phyloP scores from a whole-genome alignment of 73 alveolate species.

The Durusdinium trenchii region DNA sequence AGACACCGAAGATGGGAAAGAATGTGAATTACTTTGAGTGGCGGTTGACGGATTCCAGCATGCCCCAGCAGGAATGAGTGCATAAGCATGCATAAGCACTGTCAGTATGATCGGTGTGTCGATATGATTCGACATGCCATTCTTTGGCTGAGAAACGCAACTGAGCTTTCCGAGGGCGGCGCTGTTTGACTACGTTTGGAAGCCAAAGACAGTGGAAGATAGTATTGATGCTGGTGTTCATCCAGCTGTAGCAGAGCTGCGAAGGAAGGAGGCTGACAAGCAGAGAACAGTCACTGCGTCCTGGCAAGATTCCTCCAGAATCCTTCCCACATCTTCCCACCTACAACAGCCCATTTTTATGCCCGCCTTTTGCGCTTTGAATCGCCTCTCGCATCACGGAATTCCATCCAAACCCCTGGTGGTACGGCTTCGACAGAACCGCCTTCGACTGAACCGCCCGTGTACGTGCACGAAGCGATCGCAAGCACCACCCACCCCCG shows the following conservation, averaged over 20 bases:
- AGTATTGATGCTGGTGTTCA: slow-evolving; percentile 93
- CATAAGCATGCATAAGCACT: too few species aligned
- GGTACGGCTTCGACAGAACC: too few species aligned
- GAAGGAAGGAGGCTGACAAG: slow-evolving; percentile 88
- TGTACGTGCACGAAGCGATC: neutral
- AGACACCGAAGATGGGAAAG: too few species aligned
- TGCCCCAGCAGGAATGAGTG: too few species aligned
- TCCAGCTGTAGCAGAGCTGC: slow-evolving; percentile 75
- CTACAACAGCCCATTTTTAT: neutral
- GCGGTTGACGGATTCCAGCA: too few species aligned
- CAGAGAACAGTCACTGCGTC: slow-evolving; percentile 73
- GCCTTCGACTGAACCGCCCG: too few species aligned
- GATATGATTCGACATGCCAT: too few species aligned
- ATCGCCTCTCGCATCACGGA: neutral
- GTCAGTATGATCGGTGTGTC: too few species aligned
- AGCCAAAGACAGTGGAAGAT: slow-evolving; percentile 88
- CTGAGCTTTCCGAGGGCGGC: too few species aligned
- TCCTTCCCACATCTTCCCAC: neutral
- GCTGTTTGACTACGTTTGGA: slow-evolving; percentile 83
- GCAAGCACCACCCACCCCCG: neutral
- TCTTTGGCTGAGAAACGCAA: too few species aligned
- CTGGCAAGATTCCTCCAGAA: neutral
- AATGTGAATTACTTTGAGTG: too few species aligned
- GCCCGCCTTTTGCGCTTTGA: neutral
- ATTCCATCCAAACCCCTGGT: neutral